Percentiles rank a stretch among this genome's conserved stretches.
Conservation (phyloP, 106 monocot genomes). For the Narthecium ossifragum region DNA sequence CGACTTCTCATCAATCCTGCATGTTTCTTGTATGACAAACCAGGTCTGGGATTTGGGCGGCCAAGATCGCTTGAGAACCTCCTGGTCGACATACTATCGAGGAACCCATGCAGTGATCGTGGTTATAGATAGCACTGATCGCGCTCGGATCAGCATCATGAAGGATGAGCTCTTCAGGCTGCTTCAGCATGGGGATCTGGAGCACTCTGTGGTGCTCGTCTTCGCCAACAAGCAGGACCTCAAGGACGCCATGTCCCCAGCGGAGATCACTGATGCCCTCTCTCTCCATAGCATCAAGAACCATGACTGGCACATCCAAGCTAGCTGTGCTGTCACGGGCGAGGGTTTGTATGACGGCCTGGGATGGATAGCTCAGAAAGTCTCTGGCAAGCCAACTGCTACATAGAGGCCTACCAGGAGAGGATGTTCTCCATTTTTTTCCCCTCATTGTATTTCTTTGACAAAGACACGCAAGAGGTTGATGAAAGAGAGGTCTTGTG, state of each 20-base stretch:
- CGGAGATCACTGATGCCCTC: slow-evolving; percentile 91
- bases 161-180: slow-evolving; percentile 92
- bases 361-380: slow-evolving; percentile 87
- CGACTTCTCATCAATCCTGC: no score
- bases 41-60: slow-evolving; percentile 99
- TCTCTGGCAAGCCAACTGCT: slow-evolving; percentile 43
- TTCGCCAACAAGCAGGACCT: slow-evolving; percentile 99
- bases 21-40: no score
- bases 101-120: slow-evolving; percentile 88
- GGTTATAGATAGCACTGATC: slow-evolving; percentile 93
- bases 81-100: slow-evolving; percentile 90
- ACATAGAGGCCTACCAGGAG: not conserved
- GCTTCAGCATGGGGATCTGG: slow-evolving; percentile 76
- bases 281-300: slow-evolving; percentile 96
- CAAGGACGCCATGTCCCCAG: slow-evolving; percentile 97
- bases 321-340: slow-evolving; percentile 77
- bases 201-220: slow-evolving; percentile 69
- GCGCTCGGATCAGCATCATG: slow-evolving; percentile 77
- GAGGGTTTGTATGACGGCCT: slow-evolving; percentile 88
- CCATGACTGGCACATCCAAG: slow-evolving; percentile 99
- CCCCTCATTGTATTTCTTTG: no score
- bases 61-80: slow-evolving; percentile 77
- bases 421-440: not conserved
- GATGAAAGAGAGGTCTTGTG: not conserved
- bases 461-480: not conserved